phyloP scores from a whole-genome alignment of 176 grass and related monocot species.

The Hsuehochloa calcarea region DNA sequence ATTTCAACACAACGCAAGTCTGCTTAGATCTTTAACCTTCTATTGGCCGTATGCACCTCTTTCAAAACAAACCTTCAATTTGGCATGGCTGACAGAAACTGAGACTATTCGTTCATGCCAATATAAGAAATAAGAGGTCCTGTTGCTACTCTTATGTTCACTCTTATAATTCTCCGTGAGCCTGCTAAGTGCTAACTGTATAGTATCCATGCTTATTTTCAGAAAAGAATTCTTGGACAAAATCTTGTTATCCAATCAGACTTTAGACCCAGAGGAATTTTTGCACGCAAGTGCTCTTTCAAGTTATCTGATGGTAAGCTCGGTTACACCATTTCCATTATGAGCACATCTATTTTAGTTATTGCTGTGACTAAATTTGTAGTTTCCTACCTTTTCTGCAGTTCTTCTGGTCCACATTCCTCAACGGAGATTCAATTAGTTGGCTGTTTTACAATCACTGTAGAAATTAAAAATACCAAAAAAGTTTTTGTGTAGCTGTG shows the following conservation, averaged over 20 bases:
- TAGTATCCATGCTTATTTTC: slow-evolving; percentile 27
- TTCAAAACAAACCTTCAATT: neutral
- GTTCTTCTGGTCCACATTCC: slow-evolving; percentile 39
- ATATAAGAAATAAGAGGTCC: slow-evolving; percentile 15
- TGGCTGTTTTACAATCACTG: neutral
- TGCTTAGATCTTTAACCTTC: neutral
- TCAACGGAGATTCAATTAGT: slow-evolving; percentile 21
- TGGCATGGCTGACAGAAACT: neutral
- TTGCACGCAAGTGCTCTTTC: slow-evolving; percentile 57
- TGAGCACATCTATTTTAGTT: neutral
- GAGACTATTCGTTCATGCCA: slow-evolving; percentile 7
- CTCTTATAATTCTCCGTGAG: neutral
- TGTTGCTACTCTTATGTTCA: neutral
- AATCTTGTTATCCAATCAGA: slow-evolving; percentile 49
- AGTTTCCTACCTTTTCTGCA: slow-evolving; percentile 23
- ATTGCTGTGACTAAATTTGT: slow-evolving; percentile 23
- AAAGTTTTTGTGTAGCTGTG: too few relatives aligned
- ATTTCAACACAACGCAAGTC: neutral
- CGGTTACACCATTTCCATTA: neutral
- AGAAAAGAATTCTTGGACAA: slow-evolving; percentile 56
- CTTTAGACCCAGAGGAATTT: slow-evolving; percentile 51
- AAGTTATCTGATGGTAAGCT: slow-evolving; percentile 57
- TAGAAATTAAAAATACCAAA: too few relatives aligned
- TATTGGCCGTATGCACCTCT: neutral
- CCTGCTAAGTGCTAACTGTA: slow-evolving; percentile 1